Percentiles rank a stretch among this genome's conserved stretches.
phyloP scores from a whole-genome alignment of 2,329 filamentous ascomycete genomes.

The Aspergillus pseudoviridinutans region DNA sequence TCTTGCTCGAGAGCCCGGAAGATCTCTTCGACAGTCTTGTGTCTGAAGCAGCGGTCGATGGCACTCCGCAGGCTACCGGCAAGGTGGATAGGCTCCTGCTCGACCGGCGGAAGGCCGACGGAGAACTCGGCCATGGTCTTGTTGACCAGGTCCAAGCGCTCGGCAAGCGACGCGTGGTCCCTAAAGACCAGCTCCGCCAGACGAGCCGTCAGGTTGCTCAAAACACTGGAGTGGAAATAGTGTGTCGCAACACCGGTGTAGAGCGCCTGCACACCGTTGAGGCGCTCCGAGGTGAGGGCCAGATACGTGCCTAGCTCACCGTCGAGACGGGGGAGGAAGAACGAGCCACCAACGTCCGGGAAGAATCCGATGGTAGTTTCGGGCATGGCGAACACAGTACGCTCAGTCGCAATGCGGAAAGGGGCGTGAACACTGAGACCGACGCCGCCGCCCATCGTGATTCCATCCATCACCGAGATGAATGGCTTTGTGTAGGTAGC shows the following conservation, averaged over 20 bases:
- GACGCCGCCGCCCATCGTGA: conserved; percentile 97
- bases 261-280: conserved; percentile 80
- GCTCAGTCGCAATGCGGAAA: conserved; percentile 93
- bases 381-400: conserved; percentile 95
- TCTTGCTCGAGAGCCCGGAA: conserved; percentile 60
- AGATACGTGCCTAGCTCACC: conserved; percentile 87
- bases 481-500: conserved; percentile 92
- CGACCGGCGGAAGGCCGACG: conserved; percentile 67
- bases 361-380: conserved; percentile 99
- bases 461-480: conserved; percentile 92
- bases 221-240: conserved; percentile 86
- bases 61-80: conserved; percentile 68
- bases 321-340: conserved; percentile 88
- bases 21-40: conserved; percentile 66
- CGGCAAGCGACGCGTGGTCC: conserved; percentile 63
- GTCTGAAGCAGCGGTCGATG: conserved; percentile 79
- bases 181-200: conserved; percentile 85
- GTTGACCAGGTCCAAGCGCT: conserved; percentile 71
- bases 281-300: conserved; percentile 79
- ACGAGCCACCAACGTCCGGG: conserved; percentile 93
- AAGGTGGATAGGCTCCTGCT: conserved; percentile 62
- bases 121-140: conserved; percentile 87
- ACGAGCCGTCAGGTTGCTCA: conserved; percentile 76
- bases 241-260: conserved; percentile 93
- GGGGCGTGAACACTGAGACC: conserved; percentile 92